Base-by-base conservation (phyloP, 148 eudicot genomes). In the Silene conica region DNA sequence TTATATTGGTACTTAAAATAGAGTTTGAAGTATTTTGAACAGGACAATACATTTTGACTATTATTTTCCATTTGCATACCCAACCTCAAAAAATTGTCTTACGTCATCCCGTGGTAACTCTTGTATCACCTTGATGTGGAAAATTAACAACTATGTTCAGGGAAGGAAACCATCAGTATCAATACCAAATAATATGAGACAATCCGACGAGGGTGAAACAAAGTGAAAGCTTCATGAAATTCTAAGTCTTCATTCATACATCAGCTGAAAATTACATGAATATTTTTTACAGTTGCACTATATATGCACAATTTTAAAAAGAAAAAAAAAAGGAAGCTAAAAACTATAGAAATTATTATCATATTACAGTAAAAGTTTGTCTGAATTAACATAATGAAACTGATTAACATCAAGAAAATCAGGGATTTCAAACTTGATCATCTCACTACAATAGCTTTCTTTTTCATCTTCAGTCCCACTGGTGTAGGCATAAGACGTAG, bases 371-470 rank as follows among this genome's bases (percentile, higher is more conserved):
- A 80, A 61, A 58, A 73, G 34, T 26, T 74, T 31, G 34, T 68
- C n/a, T 80, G 80, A 60, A 77, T 58, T 55, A 80, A 85, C 86
- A 87, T 79, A 78, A 15, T 50, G 55, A 50, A 83, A 91, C 63
- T 82, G 88, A 72, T 70, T 78, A 66, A 82, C 84, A 74, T 87
- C 96, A 71, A 84, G 76, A 73, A 89, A 21, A 70, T 89, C 87
- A 61, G 86, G 85, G 22, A 87, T 83, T 62, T 89, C 96, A 70
- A 82, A 89, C 75, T 89, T 89, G 65, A 88, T 74, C 82, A 88
- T 71, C 19, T 76, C 81, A 81, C 89, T 91, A 77, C 88, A 83
- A 71, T 86, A 88, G 82, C 90, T 70, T 16, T 93, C 97, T 41
- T 76, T 83, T 68, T 89, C 97, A 46, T 91, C 89, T 65, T 91